Conservation (phyloP, 257 asterid genomes). For the Mentha longifolia region DNA sequence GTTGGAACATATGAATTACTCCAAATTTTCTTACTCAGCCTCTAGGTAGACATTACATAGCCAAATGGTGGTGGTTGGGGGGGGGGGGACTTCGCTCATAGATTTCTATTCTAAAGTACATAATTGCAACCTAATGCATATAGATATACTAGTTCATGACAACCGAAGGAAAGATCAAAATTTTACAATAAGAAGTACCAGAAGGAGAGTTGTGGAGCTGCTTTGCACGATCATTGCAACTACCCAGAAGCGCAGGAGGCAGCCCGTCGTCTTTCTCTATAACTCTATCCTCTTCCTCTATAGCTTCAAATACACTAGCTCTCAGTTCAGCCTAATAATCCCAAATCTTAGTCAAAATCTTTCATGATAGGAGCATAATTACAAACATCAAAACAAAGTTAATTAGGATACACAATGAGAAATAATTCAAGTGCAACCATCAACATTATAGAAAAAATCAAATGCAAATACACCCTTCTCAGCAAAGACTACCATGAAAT, state of each 20-base stretch:
- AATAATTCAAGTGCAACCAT: slow-evolving; percentile 10
- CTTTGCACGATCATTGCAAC: slow-evolving; percentile 94
- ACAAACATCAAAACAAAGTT: background rate
- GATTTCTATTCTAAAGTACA: background rate
- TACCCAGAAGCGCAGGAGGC: slow-evolving; percentile 93
- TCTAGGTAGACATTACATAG: background rate
- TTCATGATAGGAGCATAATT: background rate
- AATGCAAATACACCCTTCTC: too few species aligned
- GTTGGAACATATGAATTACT: background rate
- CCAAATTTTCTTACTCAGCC: background rate
- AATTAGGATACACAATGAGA: background rate
- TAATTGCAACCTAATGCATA: slow-evolving; percentile 10
- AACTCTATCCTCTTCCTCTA: slow-evolving; percentile 89
- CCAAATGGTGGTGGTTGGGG: too few species aligned
- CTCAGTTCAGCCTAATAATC: slow-evolving; percentile 82
- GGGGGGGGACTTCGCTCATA: slow-evolving; percentile 15
- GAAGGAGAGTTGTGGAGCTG: slow-evolving; percentile 95
- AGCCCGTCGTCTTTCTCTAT: slow-evolving; percentile 78
- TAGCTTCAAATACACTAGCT: slow-evolving; percentile 97
- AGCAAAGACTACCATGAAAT: slow-evolving; percentile 12
- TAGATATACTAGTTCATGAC: background rate
- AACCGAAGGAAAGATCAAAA: background rate
- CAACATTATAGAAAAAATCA: background rate
- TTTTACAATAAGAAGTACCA: slow-evolving; percentile 44
- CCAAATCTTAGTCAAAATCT: slow-evolving; percentile 7